These are phyloP conservation scores for Neurospora pannonica DNA, from an alignment of 495 filamentous ascomycete genomes.

Conservation along the genomic window DNA sequence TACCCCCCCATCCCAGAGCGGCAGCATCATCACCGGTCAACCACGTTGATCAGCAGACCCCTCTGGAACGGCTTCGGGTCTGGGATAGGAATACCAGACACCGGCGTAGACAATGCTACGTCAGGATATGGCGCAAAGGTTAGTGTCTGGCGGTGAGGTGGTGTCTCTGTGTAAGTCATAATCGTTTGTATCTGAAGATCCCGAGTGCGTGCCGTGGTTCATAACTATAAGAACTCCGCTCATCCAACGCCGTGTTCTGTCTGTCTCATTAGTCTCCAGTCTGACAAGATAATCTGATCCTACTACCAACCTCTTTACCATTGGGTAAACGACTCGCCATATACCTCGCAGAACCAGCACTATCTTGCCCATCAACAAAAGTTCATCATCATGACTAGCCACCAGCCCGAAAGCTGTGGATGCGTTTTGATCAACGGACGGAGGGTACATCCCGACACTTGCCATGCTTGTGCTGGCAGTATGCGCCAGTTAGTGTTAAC, in stretches of 20 bases:
- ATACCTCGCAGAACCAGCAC: background rate
- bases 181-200: constrained; percentile 1
- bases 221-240: constrained; percentile 4
- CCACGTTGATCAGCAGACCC: constrained; percentile 22
- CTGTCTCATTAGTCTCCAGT: background rate
- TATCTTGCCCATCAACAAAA: background rate
- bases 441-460: background rate
- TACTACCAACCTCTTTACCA: background rate
- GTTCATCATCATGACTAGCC: background rate
- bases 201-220: constrained; percentile 5
- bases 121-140: background rate
- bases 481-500: background rate
- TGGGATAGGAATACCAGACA: constrained; percentile 9
- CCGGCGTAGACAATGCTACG: background rate
- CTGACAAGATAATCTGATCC: background rate
- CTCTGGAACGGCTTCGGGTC: constrained; percentile 2
- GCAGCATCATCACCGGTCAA: constrained; percentile 10
- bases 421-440: background rate
- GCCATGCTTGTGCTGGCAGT: background rate
- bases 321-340: background rate
- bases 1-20: background rate
- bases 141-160: constrained; percentile 14
- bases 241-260: background rate
- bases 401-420: background rate
- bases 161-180: background rate